Evolutionary conservation across 2,329 filamentous ascomycete genomes (phyloP), one percentile per base, ranked within the genome.

Genomic region (Calonectria honghensis): DNA sequence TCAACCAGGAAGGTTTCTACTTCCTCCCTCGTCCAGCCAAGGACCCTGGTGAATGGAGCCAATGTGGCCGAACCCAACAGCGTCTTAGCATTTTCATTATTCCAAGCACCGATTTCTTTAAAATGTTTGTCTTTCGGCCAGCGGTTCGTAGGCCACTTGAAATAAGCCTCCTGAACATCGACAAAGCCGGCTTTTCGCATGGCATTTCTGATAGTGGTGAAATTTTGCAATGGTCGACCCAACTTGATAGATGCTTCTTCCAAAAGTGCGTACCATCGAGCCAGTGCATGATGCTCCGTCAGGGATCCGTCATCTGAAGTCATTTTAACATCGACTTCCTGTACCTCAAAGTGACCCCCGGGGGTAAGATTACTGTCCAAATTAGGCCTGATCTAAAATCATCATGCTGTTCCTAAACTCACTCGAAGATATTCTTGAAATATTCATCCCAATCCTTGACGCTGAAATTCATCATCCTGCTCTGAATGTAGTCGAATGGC

Each of bases 91-190:
- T 72, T 72, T 3, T 59, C 63, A 20, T 67, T 57, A 20, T 72
- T 72, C 70, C 70, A 72, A 29, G n/a, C 24, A 18, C 70, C 70
- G 18, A 72, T 48, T 7, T 48, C 52, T 27, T 72, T 72, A 45
- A 52, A 41, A 20, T 52, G 52, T 54, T 51, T 51, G 16, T 63
- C 64, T 32, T 61, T 51, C 16, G 70, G 52, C 70, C 70, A 72
- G 9, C 39, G n/a, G 29, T 72, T 72, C 4, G 64, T 68, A 1
- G 70, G 70, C 70, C 70, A 68, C 35, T 67, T 67, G 20, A 31
- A 63, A 11, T 52, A 48, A 1, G 31, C 29, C 9, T 68, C 70
- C 27, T 31, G 24, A 4, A 68, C 52, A 14, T 68, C 64, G 10
- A 31, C 37, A 24, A 72, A 72, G 11, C 70, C 70, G 7, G 32